Base-by-base conservation (phyloP, 768 basidiomycete species). In the Agrocybe praecox region DNA sequence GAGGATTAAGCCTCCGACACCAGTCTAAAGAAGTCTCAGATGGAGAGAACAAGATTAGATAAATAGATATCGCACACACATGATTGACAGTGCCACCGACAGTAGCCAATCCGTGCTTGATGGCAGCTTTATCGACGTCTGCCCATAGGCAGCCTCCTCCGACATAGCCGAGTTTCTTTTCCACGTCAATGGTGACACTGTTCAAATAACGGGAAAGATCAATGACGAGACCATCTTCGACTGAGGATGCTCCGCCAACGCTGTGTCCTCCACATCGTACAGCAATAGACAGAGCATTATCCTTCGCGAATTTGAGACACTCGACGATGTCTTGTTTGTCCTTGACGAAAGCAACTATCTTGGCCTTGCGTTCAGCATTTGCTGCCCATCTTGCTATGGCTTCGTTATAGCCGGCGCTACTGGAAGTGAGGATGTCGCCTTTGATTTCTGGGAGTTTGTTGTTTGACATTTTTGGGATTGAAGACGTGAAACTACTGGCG, bases 211-310 rank as follows among this genome's bases (percentile, higher is more conserved):
- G 71, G 23, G 76, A 79, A 11, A 81, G 72, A 57, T 83, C 82
- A 53, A 84, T 76, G 11, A 83, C 80, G 22, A 84, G 57, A 15
- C 83, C 81, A 32, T 74, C 77, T 23, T 80, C 71, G 22, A 62
- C 62, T 6, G 81, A 81, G 1, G 80, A 81, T 7, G 77, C 69
- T 6, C 77, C 80, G 18, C 74, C 62, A 6, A 74, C 57, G 58
- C 67, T 78, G 57, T 84, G 83, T 0, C 81, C 82, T 4, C 82
- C 83, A n/a, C 81, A 75, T 19, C 70, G 65, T 53, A 83, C 70
- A 9, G 79, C 80, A 21, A 82, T 63, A n/a, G 70, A 66, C 3
- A 81, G 62, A 2, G 63, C 57, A 32, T 74, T 69, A 6, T 62
- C 59, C 45, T 62, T 67, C 1, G 80, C 78, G 52, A 73, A 76